Base-by-base conservation (phyloP, 2,329 filamentous ascomycete species). In the Penicillium frequentans region DNA sequence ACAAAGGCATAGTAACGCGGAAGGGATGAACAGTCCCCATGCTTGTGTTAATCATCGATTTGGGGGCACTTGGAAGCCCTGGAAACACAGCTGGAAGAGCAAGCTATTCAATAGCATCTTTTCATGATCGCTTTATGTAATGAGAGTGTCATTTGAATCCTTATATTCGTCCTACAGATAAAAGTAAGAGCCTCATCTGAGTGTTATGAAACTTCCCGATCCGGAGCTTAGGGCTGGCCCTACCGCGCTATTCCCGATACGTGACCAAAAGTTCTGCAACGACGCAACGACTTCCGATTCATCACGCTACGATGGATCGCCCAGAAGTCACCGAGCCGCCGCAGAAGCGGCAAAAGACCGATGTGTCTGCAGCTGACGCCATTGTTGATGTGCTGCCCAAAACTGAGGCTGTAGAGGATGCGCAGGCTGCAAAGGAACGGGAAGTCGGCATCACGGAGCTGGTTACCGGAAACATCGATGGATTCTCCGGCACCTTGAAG, bases 401-500 rank as follows among this genome's bases (percentile, higher is more conserved):
- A 49, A 42, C 57, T 27, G 57, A 47, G 10, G 49, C 49, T 13
- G 50, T 60, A 8, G 55, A 59, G 24, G 69, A 75, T 63, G 68
- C 65, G 23, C 73, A 76, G 49, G 59, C 64, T 53, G 56, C 67
- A 49, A 79, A 74, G 59, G 79, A 81, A 64, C 59, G 66, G 10
- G 72, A 79, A 57, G 81, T 83, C 54, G 88, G 88, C 27, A 90
- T 91, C 62, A 84, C 82, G 9, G 80, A 84, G 62, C 89, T 84
- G 70, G 83, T 89, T 16, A 84, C 81, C 46, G 74, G 79, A 1
- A 73, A 81, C n/a, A 79, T 82, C 31, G 73, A 79, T 54, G 84
- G 86, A 1, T 90, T 90, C 63, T 73, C 76, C 14, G 88, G 87
- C 19, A 78, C 87, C 14, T 67, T 90, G 67, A 91, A 91, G 79